Base-by-base conservation (phyloP, 768 basidiomycete species). In the Leccinum broughii region DNA sequence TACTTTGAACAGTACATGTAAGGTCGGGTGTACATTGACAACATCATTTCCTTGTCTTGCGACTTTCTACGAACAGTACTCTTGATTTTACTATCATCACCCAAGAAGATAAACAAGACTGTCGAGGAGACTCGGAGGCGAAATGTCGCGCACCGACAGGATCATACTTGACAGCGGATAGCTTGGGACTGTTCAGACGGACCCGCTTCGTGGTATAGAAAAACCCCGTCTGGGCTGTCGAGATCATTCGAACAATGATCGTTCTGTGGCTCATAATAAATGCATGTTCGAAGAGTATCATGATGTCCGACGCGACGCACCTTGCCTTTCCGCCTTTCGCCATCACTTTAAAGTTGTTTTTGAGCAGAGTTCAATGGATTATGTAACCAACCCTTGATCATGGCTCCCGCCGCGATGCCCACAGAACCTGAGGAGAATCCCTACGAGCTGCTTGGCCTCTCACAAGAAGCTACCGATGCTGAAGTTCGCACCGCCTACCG, bases 141-240 rank as follows among this genome's bases (percentile, higher is more conserved):
- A 55, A 22, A 32, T 4, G 54, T 34, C n/a, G 72, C 85, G 59
- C 72, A 93, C 93, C 92, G 69, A 79, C 77, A 1, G 93, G 92
- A 69, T 96, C 94, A 72, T 95, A 95, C 74, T 95, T 96, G 66
- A 95, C 89, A n/a, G 91, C 88, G 8, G 91, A 87, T 54, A 96
- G 76, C 73, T 83, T 89, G n/a, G 91, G 86, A 2, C 87, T 89
- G 68, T 83, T 69, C 55, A 66, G 74, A 11, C 94, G 83, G 46
- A 88, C 76, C 22, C 94, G 83, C 62, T 87, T 83, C 3, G 90
- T 90, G 22, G 92, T 92, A 76, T 95, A 96, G 74, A 95, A 95
- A 77, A 83, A 93, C 11, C 94, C 93, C 1, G 93, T 95, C 75
- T 92, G 88, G 1, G 94, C 94, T 0, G 93, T 93, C 14, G 94